phyloP scores from a whole-genome alignment of 306 rosid species.

The Medicago lupulina region DNA sequence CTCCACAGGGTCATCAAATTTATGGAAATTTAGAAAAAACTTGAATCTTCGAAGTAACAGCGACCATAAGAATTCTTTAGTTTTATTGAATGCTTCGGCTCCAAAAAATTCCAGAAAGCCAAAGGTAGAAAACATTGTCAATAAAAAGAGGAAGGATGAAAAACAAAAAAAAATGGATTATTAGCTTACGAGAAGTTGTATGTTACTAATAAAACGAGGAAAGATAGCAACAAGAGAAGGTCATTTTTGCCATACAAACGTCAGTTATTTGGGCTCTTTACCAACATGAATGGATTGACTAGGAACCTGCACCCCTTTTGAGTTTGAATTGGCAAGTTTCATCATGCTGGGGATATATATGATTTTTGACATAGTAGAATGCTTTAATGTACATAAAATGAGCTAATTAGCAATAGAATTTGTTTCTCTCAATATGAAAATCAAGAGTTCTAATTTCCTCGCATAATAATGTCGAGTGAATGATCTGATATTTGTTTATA shows the following conservation, averaged over 20 bases:
- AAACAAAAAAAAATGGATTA: neutral
- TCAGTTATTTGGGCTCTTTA: too few relatives aligned
- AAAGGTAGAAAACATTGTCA: neutral
- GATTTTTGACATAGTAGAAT: too few relatives aligned
- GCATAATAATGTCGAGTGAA: too few relatives aligned
- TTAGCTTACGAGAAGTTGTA: neutral
- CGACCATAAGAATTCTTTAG: neutral
- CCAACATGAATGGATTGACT: too few relatives aligned
- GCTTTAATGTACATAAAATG: too few relatives aligned
- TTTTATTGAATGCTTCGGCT: neutral
- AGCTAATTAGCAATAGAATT: too few relatives aligned
- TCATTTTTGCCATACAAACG: constrained; percentile 19
- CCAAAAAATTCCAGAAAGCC: constrained; percentile 45
- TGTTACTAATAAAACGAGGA: neutral
- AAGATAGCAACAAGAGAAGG: constrained; percentile 51
- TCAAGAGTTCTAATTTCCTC: too few relatives aligned
- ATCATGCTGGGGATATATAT: too few relatives aligned
- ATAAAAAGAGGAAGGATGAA: neutral
- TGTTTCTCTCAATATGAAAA: too few relatives aligned
- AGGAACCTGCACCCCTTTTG: too few relatives aligned
- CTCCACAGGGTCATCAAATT: neutral
- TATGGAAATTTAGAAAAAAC: neutral
- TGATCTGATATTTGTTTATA: too few relatives aligned
- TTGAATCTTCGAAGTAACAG: neutral
- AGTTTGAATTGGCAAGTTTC: too few relatives aligned